Evolutionary conservation across 2,329 filamentous ascomycete species (phyloP), one percentile per base, ranked within the genome.

Genomic region (Hymenoscyphus scutula): DNA sequence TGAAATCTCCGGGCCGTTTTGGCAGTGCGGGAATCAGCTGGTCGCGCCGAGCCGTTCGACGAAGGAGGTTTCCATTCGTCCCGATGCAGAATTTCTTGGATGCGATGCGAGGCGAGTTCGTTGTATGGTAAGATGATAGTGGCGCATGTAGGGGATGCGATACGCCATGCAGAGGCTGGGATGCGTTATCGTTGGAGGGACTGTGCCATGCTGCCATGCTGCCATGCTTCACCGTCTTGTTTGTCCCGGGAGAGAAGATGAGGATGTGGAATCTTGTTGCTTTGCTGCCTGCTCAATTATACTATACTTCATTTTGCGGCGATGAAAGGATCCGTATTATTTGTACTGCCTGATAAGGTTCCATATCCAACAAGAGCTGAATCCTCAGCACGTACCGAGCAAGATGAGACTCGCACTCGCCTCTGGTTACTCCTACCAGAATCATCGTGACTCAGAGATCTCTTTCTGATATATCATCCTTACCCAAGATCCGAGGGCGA

Each of bases 381-480:
- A 48, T 48, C 41, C 41, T 48, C 41, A 48, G 41, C 41, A 48
- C 41, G 41, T 48, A 23, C 41, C 41, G 19, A 41, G 13, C 17
- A n/a, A 41, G 17, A 23, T 41, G 15, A 45, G 38, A 45, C 17
- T 7, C 38, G 17, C 17, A 48, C 41, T 48, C 41, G 41, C 41
- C 41, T 25, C 41, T 48, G 15, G 19, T 48, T n/a, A n/a, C n/a
- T n/a, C n/a, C n/a, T 11, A 54, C 51, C 51, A 32, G 25, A 17
- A 54, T 15, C 51, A 54, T 30, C 11, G 51, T 54, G 51, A 54
- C 51, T 54, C 51, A 30, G 29, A 54, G 51, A 54, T 54, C 51
- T 17, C 29, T 54, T 54, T 32, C 51, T 54, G 51, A 54, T 54
- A 54, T 27, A 54, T 54, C 51, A 54, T 54, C 23, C 41, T n/a